Evolutionary conservation across 352 stramenopile species (phyloP).

Genomic region (Lagenidium sp.): DNA sequence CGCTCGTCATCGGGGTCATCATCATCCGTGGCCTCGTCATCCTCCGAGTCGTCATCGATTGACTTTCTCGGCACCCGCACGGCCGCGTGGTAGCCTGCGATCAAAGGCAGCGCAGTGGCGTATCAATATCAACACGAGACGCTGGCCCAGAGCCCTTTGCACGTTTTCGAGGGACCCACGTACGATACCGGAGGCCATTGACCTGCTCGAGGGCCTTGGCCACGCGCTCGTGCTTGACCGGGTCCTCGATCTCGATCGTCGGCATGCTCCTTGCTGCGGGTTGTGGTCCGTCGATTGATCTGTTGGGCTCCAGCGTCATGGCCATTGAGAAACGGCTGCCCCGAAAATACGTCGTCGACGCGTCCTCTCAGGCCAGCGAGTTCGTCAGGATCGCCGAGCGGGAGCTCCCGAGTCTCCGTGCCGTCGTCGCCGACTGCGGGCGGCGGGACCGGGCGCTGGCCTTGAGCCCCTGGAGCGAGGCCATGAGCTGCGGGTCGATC

Average conservation of each 20-base stretch:
- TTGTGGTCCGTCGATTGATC: too few relatives aligned
- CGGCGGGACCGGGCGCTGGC: constrained; percentile 23
- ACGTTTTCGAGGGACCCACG: too few relatives aligned
- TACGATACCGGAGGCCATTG: constrained; percentile 61
- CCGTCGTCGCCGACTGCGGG: constrained; percentile 28
- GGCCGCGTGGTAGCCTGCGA: constrained; percentile 35
- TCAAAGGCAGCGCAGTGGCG: too few relatives aligned
- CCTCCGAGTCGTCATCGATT: constrained; percentile 21
- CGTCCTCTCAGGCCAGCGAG: too few relatives aligned
- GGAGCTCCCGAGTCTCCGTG: too few relatives aligned
- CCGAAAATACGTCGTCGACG: too few relatives aligned
- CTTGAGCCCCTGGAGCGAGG: constrained; percentile 40
- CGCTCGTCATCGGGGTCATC: constrained; percentile 5
- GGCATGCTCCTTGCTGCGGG: neutral
- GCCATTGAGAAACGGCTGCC: too few relatives aligned
- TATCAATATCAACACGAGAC: too few relatives aligned
- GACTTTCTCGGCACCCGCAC: constrained; percentile 13
- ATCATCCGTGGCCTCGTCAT: neutral
- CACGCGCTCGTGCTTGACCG: constrained; percentile 48
- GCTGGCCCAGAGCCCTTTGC: too few relatives aligned
- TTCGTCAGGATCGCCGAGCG: too few relatives aligned
- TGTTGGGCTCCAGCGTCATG: too few relatives aligned
- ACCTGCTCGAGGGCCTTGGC: constrained; percentile 56
- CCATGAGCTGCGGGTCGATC: constrained; percentile 25
- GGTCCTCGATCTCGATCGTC: constrained; percentile 11